A percentile compares a stretch with the other conserved stretches of the same genome.
Conservation (phyloP, 1,284 basidiomycete genomes). For the Trichosporon asahii region DNA sequence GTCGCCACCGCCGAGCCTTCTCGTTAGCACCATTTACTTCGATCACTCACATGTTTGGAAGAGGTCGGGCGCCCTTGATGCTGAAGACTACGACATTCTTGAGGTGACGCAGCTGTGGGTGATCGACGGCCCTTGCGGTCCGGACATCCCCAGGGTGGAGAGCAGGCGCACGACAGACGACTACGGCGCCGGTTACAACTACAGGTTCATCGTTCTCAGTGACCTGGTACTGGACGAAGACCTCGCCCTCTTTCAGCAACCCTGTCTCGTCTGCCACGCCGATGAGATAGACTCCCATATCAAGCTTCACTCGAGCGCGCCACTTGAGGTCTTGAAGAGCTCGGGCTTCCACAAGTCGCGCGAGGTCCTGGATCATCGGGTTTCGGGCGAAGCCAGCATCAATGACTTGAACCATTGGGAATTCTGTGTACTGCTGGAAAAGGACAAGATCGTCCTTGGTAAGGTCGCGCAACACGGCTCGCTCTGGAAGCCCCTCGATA, state of each 20-base stretch:
- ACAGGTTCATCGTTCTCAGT: constrained; percentile 28
- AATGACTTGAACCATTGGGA: constrained; percentile 42
- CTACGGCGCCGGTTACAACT: constrained; percentile 39
- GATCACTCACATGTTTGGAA: constrained; percentile 45
- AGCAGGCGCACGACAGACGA: constrained; percentile 50
- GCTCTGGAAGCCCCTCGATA: constrained; percentile 36
- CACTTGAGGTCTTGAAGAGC: constrained; percentile 51
- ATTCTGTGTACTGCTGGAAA: constrained; percentile 35
- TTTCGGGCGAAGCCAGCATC: constrained; percentile 43
- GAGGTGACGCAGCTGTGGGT: constrained; percentile 42
- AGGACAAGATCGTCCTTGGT: constrained; percentile 31
- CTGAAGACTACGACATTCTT: constrained; percentile 52
- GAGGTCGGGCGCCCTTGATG: constrained; percentile 40
- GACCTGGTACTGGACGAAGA: constrained; percentile 51
- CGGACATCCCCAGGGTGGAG: constrained; percentile 48
- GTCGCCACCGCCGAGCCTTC: constrained; percentile 51
- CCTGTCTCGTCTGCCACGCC: constrained; percentile 49
- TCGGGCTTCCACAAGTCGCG: constrained; percentile 42
- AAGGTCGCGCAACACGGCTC: constrained; percentile 26
- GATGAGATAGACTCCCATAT: constrained; percentile 46
- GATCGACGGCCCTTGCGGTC: constrained; percentile 42
- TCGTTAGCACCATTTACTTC: constrained; percentile 6
- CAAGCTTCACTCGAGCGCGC: constrained; percentile 44
- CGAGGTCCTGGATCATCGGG: constrained; percentile 45
- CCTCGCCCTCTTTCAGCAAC: constrained; percentile 41